Conservation (phyloP, 768 basidiomycete genomes). For the Amanita rubescens region DNA sequence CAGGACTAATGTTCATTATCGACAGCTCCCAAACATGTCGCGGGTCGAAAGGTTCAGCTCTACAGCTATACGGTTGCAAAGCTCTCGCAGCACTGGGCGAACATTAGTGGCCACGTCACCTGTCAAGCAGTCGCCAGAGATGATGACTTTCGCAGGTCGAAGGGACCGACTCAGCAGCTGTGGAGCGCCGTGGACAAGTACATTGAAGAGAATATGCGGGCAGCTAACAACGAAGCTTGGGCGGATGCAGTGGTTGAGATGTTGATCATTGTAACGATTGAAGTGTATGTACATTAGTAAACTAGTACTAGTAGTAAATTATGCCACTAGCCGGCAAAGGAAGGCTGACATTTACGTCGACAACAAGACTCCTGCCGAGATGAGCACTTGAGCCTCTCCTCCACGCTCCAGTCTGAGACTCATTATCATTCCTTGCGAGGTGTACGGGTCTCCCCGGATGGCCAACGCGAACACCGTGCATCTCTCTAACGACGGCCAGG, state of each 20-base stretch:
- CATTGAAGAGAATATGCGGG: background rate
- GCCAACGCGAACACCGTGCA: background rate
- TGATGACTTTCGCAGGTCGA: background rate
- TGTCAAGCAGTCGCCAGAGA: background rate
- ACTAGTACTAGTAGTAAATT: background rate
- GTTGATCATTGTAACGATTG: background rate
- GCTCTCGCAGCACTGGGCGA: slow-evolving; percentile 3
- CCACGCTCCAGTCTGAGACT: background rate
- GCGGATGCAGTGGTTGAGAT: slow-evolving; percentile 3
- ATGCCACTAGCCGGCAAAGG: background rate
- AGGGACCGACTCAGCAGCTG: background rate
- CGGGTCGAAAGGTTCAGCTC: background rate
- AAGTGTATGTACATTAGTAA: background rate
- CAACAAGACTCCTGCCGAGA: no score
- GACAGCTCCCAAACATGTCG: background rate
- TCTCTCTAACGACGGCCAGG: background rate
- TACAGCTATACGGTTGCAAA: slow-evolving; percentile 3
- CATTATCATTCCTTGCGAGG: background rate
- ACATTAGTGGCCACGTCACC: background rate
- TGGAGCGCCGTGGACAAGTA: background rate
- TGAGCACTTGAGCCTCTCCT: background rate
- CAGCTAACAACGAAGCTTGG: background rate
- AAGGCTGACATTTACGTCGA: background rate
- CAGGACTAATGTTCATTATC: background rate
- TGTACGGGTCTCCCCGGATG: background rate